phyloP scores from a whole-genome alignment of 257 asterid species.

The Petrea volubilis region DNA sequence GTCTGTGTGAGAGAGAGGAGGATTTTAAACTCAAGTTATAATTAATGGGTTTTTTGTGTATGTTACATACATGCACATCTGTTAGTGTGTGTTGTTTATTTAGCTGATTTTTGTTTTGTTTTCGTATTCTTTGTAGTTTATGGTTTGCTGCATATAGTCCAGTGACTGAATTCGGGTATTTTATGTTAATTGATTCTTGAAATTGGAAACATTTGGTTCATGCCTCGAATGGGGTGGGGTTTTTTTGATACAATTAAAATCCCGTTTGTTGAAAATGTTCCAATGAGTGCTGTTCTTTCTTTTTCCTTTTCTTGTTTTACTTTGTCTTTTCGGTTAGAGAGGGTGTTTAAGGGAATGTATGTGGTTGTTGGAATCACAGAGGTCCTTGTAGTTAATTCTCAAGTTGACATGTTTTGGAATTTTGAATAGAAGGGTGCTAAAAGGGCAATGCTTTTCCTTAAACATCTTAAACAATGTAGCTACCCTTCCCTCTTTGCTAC shows the following conservation, averaged over 20 bases:
- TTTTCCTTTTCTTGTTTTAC: neutral
- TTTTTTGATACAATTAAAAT: neutral
- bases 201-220: neutral
- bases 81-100: neutral
- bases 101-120: neutral
- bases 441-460: neutral
- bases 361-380: neutral
- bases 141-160: neutral
- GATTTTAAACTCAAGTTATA: neutral
- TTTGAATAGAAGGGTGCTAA: neutral
- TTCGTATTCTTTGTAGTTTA: neutral
- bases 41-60: neutral
- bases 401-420: neutral
- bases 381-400: neutral
- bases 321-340: no score
- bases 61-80: neutral
- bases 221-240: neutral
- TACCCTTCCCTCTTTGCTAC: neutral
- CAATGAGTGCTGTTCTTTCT: neutral
- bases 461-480: neutral
- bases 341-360: neutral
- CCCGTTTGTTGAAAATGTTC: neutral
- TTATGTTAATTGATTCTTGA: neutral
- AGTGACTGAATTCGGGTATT: neutral
- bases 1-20: neutral